Evolutionary conservation across 2,329 filamentous ascomycete genomes (phyloP).

Genomic region (Claviceps africana): DNA sequence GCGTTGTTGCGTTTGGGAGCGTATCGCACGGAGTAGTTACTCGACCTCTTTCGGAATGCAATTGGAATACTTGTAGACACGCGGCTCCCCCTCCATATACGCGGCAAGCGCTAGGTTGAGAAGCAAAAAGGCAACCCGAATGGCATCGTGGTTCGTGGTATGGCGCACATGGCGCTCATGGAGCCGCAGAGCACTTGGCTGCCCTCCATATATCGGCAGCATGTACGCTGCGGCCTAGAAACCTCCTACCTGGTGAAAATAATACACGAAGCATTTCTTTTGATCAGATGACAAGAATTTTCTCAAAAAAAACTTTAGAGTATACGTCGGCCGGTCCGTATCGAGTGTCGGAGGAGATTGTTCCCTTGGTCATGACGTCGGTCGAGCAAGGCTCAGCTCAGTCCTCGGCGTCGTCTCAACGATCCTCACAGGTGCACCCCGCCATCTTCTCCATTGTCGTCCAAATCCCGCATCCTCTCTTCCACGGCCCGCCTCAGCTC

Average conservation of each 20-base stretch:
- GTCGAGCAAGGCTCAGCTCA: not conserved
- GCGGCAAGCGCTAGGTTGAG: not conserved
- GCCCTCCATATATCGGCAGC: too few relatives aligned
- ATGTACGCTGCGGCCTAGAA: not conserved
- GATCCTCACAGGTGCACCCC: conserved; percentile 44
- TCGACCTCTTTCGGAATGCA: conserved; percentile 4
- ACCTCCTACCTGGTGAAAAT: not conserved
- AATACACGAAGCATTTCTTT: not conserved
- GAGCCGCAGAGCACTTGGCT: too few relatives aligned
- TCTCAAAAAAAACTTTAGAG: too few relatives aligned
- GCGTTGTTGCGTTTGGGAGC: conserved; percentile 7
- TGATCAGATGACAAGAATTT: not conserved
- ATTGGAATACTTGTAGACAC: not conserved
- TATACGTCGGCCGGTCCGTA: not conserved
- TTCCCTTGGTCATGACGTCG: not conserved
- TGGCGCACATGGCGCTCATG: too few relatives aligned
- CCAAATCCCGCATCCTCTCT: conserved; percentile 35
- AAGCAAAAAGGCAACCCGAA: not conserved
- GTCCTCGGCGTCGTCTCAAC: not conserved
- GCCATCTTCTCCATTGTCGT: conserved; percentile 29
- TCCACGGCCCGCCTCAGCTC: conserved; percentile 42
- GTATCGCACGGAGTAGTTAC: conserved; percentile 4
- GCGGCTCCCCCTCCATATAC: not conserved
- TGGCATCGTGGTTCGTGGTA: not conserved
- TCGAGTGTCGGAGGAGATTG: not conserved